Evolutionary conservation across 768 basidiomycete species (phyloP), one percentile per base, ranked within the genome.

Genomic region (Cystoderma amianthinum): DNA sequence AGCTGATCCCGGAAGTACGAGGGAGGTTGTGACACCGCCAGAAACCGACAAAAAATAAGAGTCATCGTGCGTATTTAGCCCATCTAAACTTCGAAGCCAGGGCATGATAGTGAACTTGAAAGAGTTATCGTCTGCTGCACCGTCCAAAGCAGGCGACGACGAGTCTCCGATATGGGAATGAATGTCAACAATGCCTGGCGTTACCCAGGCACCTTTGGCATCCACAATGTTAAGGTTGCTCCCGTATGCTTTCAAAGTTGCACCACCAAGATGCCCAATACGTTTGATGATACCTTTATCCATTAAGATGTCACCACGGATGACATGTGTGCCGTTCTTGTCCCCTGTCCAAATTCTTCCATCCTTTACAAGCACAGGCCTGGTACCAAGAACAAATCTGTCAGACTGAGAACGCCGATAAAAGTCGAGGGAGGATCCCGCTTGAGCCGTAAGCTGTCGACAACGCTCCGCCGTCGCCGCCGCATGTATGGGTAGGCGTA

Each of bases 271-370:
- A 39, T 65, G 51, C 0, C 84, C 83, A 19, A 87, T 63, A 13
- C 60, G 68, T 56, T 76, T 71, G 45, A 87, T 79, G 15, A 88
- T 48, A 3, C 84, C 85, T 37, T 73, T 75, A 48, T 86, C 78
- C 28, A 96, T 53, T 2, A 87, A 65, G 7, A 94, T 62, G 45
- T 85, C 84, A 1, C 77, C 83, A 4, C 60, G 58, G 28, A 87
- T 40, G 19, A 90, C 68, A 44, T 83, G 67, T 1, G 77, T 76
- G 1, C 89, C 89, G 32, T 84, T 78, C 19, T 77, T 54, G 17
- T 60, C 56, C 5, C 89, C 88, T 1, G 89, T 93, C 91, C 91
- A 94, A 47, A 95, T 73, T 20, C 68, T 86, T 18, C 81, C 90
- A 47, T 90, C 85, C 56, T 68, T 73, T 41, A 93, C 72, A 37